Base-by-base conservation (phyloP, 176 grass and related monocot genomes). In the Phoenix dactylifera region DNA sequence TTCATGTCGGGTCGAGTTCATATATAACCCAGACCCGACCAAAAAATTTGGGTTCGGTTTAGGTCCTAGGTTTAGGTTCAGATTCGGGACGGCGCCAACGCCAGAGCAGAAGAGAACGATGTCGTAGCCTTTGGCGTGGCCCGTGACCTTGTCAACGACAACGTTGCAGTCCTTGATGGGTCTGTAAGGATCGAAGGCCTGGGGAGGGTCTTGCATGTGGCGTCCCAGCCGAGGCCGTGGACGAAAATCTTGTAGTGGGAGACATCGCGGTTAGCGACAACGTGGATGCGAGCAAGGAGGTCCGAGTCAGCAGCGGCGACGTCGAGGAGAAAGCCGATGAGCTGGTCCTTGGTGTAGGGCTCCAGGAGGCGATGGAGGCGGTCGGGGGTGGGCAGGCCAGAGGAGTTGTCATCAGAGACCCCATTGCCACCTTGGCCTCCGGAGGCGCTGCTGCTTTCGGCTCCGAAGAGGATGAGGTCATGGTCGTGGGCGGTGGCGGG, bases 201-300 rank as follows among this genome's bases (percentile, higher is more conserved):
- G 29, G 0, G 22, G 51, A 95, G 68, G 16, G 69, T 60, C 24
- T 72, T 55, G 4, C 16, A 16, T 4, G 76, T 64, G 58, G 78
- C 54, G 30, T 71, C 74, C 49, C 71, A 77, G 29, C 77, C 54
- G 0, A 88, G 76, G 51, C 83, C 74, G 58, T 87, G 83, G 65
- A 93, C 80, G 54, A 93, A 93, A 56, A 87, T n/a, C 54, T 74
- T 72, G 60, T 74, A 55, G 74, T 84, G 89, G 22, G 77, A 64
- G 24, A 59, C 73, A 10, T 82, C 69, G 5, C 69, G 63, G 57
- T 84, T 80, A 18, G 77, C 80, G 48, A 62, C 73, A 24, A 61
- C 22, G 67, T 24, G 49, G 52, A 93, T 18, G 26, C 59, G 74
- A 15, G 80, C 51, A 63, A 72, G 69, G 39, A 93, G 67, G 6